phyloP scores from a whole-genome alignment of 192 early-diverging fungal genomes.

The Coemansia sp. region DNA sequence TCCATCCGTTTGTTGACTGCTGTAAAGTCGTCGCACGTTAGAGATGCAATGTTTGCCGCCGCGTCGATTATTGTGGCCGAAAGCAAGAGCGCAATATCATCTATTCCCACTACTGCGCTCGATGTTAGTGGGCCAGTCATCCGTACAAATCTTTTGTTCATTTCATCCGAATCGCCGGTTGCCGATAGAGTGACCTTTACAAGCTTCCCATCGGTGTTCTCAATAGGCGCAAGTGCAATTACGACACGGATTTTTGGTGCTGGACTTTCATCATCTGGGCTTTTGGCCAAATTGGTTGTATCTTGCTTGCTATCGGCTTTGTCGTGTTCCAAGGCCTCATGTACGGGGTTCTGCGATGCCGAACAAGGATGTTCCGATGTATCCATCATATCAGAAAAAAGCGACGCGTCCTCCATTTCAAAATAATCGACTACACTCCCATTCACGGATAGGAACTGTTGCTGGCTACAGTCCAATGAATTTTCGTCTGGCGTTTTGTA shows the following conservation, averaged over 20 bases:
- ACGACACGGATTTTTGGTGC: constrained; percentile 20
- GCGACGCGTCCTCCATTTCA: neutral
- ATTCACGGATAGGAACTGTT: neutral
- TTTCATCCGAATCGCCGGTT: constrained; percentile 27
- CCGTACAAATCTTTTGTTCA: constrained; percentile 42
- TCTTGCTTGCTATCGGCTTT: neutral
- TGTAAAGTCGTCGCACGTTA: constrained; percentile 45
- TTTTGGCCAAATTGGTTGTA: neutral
- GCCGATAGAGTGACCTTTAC: constrained; percentile 39
- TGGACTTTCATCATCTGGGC: neutral
- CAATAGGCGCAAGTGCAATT: constrained; percentile 38
- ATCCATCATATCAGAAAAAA: neutral
- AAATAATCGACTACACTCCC: neutral
- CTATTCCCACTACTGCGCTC: constrained; percentile 28
- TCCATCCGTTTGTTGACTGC: constrained; percentile 37
- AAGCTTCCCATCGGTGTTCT: constrained; percentile 28
- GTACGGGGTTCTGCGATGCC: neutral
- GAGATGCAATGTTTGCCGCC: constrained; percentile 48
- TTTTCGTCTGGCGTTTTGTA: neutral
- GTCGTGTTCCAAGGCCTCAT: neutral
- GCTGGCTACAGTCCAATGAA: neutral
- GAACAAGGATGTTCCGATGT: neutral
- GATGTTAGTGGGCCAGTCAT: constrained; percentile 51
- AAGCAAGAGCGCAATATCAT: constrained; percentile 32
- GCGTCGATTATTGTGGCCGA: constrained; percentile 46